Percentiles rank a stretch among this genome's conserved stretches.
Evolutionary conservation across 2,329 filamentous ascomycete genomes (phyloP).

Genomic region (Nannizziopsis arthrosporioides): DNA sequence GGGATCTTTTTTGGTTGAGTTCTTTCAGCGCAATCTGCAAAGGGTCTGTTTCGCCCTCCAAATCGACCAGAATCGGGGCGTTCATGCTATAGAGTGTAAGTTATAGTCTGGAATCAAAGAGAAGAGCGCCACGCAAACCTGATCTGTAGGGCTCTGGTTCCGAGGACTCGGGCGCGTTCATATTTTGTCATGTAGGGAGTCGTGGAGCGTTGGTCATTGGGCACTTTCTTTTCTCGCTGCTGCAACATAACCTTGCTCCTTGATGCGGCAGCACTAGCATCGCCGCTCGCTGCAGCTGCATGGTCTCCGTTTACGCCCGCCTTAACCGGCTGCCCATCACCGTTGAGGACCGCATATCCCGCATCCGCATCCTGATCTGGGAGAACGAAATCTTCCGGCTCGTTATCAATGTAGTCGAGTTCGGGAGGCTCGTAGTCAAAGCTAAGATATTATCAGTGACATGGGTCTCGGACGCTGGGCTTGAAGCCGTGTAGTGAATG

Average conservation of each 20-base stretch:
- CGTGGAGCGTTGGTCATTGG: slow-evolving; percentile 75
- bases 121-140: slow-evolving; percentile 52
- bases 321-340: slow-evolving; percentile 38
- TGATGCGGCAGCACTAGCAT: slow-evolving; percentile 36
- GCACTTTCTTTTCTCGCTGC: slow-evolving; percentile 70
- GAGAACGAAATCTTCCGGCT: slow-evolving; percentile 46
- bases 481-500: background rate
- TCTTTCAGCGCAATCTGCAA: slow-evolving; percentile 97
- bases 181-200: slow-evolving; percentile 99
- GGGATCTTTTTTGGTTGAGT: slow-evolving; percentile 97
- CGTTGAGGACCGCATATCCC: slow-evolving; percentile 42
- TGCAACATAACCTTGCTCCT: slow-evolving; percentile 46
- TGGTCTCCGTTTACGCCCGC: slow-evolving; percentile 31
- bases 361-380: slow-evolving; percentile 45
- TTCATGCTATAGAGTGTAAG: slow-evolving; percentile 60
- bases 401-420: slow-evolving; percentile 56
- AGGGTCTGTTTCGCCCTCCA: slow-evolving; percentile 95
- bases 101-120: slow-evolving; percentile 16
- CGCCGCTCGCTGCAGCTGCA: slow-evolving; percentile 37
- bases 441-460: slow-evolving; percentile 16
- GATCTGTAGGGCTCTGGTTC: slow-evolving; percentile 88
- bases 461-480: background rate
- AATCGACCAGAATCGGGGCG: slow-evolving; percentile 87
- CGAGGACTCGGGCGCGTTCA: slow-evolving; percentile 83
- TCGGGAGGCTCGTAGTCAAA: slow-evolving; percentile 48